Evolutionary conservation across 352 stramenopile species (phyloP).

Genomic region (Achlya hypogyna): DNA sequence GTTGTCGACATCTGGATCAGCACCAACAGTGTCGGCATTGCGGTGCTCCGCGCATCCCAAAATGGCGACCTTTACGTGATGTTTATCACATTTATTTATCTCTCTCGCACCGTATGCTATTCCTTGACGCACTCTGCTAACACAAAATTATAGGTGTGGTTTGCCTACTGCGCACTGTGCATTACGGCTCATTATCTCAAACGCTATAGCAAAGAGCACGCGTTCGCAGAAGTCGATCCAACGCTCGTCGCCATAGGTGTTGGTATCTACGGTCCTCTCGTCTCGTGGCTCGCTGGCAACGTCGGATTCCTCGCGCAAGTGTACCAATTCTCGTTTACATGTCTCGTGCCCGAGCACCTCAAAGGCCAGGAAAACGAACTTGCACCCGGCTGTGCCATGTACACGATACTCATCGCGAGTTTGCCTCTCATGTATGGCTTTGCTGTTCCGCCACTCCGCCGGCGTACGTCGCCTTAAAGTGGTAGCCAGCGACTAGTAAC

Average conservation of each 20-base stretch:
- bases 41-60: background rate
- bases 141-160: slow-evolving; percentile 12
- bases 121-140: background rate
- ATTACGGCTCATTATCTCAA: background rate
- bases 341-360: background rate
- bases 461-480: background rate
- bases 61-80: background rate
- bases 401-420: background rate
- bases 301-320: background rate
- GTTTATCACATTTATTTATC: slow-evolving; percentile 1
- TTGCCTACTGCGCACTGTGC: slow-evolving; percentile 5
- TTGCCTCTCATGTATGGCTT: background rate
- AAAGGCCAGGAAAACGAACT: background rate
- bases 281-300: background rate
- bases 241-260: background rate
- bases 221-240: slow-evolving; percentile 7
- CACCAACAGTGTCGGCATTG: background rate
- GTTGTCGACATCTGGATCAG: background rate
- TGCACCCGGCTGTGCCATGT: background rate
- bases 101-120: background rate
- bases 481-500: no score
- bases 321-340: background rate
- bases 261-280: background rate
- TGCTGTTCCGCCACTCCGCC: background rate
- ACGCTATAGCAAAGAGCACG: background rate